phyloP scores from a whole-genome alignment of 306 rosid genomes.

The Pachyrhizus erosus region DNA sequence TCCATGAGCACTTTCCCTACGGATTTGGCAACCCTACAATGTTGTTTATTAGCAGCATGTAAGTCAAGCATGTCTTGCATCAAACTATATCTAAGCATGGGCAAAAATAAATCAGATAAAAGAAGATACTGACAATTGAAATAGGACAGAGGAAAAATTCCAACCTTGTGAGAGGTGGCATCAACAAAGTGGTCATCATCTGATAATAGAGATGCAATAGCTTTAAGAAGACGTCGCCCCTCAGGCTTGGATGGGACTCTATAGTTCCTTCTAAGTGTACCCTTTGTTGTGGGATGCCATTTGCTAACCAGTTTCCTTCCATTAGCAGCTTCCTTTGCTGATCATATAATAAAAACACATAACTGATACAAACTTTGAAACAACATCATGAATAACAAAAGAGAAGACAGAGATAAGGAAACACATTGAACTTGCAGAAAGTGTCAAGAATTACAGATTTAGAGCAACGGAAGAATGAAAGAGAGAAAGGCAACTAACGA shows the following conservation, averaged over 20 bases:
- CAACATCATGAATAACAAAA: background rate
- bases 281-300: conserved; percentile 99
- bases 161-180: conserved; percentile 96
- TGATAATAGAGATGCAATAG: conserved; percentile 82
- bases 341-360: conserved; percentile 27
- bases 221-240: conserved; percentile 82
- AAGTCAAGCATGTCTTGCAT: background rate
- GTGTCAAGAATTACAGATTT: background rate
- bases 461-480: background rate
- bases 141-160: background rate
- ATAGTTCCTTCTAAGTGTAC: conserved; percentile 92
- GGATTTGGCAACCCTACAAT: conserved; percentile 89
- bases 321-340: conserved; percentile 50
- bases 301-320: conserved; percentile 74
- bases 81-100: background rate
- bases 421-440: background rate
- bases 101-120: background rate
- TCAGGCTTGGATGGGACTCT: conserved; percentile 81
- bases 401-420: background rate
- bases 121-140: background rate
- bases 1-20: conserved; percentile 97
- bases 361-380: background rate
- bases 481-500: background rate
- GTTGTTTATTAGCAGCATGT: conserved; percentile 19
- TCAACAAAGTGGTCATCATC: conserved; percentile 91